A percentile compares a stretch with the other conserved stretches of the same genome.
phyloP scores from a whole-genome alignment of 23 red algal species.

The Gracilaria domingensis region DNA sequence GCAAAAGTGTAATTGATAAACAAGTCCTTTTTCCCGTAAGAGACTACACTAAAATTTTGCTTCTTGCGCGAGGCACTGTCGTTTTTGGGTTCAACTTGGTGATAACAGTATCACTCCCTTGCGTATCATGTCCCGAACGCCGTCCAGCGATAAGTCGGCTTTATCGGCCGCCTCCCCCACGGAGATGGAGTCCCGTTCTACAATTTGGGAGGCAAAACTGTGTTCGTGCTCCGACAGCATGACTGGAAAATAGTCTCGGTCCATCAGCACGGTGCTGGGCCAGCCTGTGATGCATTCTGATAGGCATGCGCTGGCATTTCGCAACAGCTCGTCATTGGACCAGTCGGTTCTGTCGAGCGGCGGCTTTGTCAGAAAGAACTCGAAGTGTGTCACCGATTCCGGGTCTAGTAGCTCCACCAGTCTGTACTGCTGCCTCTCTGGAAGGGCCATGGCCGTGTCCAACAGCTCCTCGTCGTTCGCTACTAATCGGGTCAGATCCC shows the following conservation, averaged over 20 bases:
- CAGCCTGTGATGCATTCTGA: constrained; percentile 86
- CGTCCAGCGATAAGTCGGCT: constrained; percentile 42
- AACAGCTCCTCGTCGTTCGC: constrained; percentile 74
- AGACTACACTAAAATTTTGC: constrained; percentile 47
- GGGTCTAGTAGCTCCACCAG: constrained; percentile 95
- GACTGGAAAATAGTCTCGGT: constrained; percentile 94
- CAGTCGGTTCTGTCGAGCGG: constrained; percentile 44
- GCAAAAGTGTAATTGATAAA: constrained; percentile 37
- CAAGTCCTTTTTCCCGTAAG: not conserved
- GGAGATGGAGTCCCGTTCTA: constrained; percentile 9
- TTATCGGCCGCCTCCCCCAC: constrained; percentile 44
- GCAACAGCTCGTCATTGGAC: constrained; percentile 64
- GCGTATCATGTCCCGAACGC: constrained; percentile 53
- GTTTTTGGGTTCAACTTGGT: constrained; percentile 39
- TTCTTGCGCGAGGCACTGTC: too few species aligned
- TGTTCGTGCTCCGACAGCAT: constrained; percentile 68
- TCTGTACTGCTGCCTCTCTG: constrained; percentile 72
- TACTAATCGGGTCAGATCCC: constrained; percentile 83
- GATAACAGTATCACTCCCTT: constrained; percentile 68
- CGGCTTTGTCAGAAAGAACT: constrained; percentile 90
- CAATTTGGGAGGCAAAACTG: constrained; percentile 63
- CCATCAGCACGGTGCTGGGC: constrained; percentile 82
- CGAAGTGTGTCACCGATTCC: constrained; percentile 96
- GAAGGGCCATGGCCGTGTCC: constrained; percentile 46
- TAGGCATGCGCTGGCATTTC: constrained; percentile 57